Base-by-base conservation (phyloP, 2,329 filamentous ascomycete genomes). In the Phialocephala subalpina region DNA sequence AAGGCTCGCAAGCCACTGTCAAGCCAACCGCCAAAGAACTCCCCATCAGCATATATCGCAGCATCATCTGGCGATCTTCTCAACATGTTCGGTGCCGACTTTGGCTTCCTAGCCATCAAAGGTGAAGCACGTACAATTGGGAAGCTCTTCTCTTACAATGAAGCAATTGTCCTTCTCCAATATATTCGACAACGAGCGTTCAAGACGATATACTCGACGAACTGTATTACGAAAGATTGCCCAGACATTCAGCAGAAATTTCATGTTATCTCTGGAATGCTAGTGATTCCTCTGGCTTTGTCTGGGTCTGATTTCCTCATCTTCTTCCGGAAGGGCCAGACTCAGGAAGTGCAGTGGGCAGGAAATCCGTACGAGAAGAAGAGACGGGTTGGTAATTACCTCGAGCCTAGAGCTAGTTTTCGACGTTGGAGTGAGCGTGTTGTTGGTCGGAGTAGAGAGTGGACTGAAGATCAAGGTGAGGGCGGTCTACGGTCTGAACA, bases 121-220 rank as follows among this genome's bases (percentile, higher is more conserved):
- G 69, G 67, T 5, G 69, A 73, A 58, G 70, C 67, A 20, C 61
- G 71, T 20, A 67, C 71, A 18, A 70, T 73, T 49, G 71, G 71
- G 16, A 67, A 69, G 22, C 49, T 72, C 12, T 60, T 60, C 42
- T 65, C 68, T 7, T 73, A 71, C 25, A 66, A 66, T 20, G 69
- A 73, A 62, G 68, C 68, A n/a, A 65, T 72, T 33, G 67, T 67
- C 3, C 55, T 73, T 49, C 63, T 73, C 2, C 62, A 69, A 47
- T 69, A 72, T 45, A 67, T 72, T 16, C 65, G 70, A n/a, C 38
- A 66, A n/a, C 45, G 55, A 47, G 29, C 62, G 3, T 66, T 65
- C 27, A 67, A 56, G n/a, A 49, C 45, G 20, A 69, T 72, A 2
- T 65, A 66, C 22, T 60, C 64, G 8, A 62, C 69, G 1, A 64